Base-by-base conservation (phyloP, 768 basidiomycete species). In the Podaxis carcinomalis region DNA sequence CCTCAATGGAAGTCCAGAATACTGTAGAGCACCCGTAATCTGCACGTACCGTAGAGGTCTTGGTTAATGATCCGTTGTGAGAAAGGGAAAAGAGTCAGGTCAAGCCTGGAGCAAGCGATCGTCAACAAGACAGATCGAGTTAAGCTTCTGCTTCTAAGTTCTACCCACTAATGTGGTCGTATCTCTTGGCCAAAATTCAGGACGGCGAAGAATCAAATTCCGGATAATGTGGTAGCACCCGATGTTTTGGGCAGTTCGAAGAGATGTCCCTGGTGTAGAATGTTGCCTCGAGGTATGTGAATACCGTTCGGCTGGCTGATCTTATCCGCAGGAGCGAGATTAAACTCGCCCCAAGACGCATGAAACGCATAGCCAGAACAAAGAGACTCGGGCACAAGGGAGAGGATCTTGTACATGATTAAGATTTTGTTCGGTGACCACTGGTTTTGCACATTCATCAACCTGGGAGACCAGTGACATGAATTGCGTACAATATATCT, bases 1-100 rank as follows among this genome's bases (percentile, higher is more conserved):
- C 74, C 75, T 21, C 84, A 81, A 63, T 84, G 40, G 28, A 47
- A 44, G 44, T 13, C 44, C 40, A 57, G 56, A 57, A 32, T 28
- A 57, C 11, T 44, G 44, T n/a, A 44, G 27, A 16, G 28, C 13
- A 16, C 50, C 50, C n/a, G 50, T 28, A 32, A 32, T 32, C 28
- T 32, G 7, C 28, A 32, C 9, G 28, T 9, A 32, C 6, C 7
- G 28, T 32, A 32, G 7, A 32, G 28, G 2, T 32, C 28, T 32
- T 32, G 28, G 7, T 9, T 9, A 32, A 32, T 32, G 28, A 32
- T 32, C 9, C 7, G 28, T 9, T 32, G 28, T 32, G 28, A 32
- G 28, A 9, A 7, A 32, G 28, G 28, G 28, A 32, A 32, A 32
- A 32, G 28, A 32, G 28, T 32, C 7, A 1, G 9, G 28, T 32